Conservation (phyloP, 495 filamentous ascomycete species). For the Penicillium steckii region DNA sequence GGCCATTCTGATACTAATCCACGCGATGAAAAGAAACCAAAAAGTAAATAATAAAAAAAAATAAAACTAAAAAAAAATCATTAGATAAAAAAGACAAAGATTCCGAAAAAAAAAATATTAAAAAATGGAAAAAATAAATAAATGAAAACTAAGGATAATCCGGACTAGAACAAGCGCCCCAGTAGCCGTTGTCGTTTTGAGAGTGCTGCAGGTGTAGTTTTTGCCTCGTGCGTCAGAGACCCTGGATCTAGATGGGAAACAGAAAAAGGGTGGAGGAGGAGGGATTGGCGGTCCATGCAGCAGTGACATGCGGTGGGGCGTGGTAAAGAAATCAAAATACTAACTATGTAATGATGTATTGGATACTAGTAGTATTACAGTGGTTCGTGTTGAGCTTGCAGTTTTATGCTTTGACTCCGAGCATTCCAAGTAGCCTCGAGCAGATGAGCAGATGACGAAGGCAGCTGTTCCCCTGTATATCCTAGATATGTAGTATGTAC, state of each 20-base stretch:
- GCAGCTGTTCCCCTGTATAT: too few species aligned
- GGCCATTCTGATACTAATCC: slow-evolving; percentile 3
- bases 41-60: slow-evolving; percentile 9
- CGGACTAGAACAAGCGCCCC: slow-evolving; percentile 19
- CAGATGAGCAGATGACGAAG: not conserved
- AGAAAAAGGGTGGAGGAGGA: slow-evolving; percentile 19
- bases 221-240: slow-evolving; percentile 38
- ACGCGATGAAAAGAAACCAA: not conserved
- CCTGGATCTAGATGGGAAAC: slow-evolving; percentile 31
- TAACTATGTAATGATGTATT: too few species aligned
- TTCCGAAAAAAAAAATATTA: slow-evolving; percentile 4
- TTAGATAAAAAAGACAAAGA: not conserved
- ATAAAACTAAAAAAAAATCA: slow-evolving; percentile 6
- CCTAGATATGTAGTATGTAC: too few species aligned
- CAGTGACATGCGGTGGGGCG: slow-evolving; percentile 16
- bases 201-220: slow-evolving; percentile 33
- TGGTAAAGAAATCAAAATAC: too few species aligned
- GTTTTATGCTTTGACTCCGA: too few species aligned
- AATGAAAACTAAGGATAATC: slow-evolving; percentile 9
- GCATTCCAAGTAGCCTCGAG: too few species aligned
- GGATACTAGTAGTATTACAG: not conserved
- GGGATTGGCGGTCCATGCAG: slow-evolving; percentile 29
- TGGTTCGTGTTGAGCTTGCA: not conserved
- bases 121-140: slow-evolving; percentile 7
- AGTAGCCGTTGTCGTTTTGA: slow-evolving; percentile 31